phyloP scores from a whole-genome alignment of 441 rosid genomes.

The Rhodomyrtus psidioides region DNA sequence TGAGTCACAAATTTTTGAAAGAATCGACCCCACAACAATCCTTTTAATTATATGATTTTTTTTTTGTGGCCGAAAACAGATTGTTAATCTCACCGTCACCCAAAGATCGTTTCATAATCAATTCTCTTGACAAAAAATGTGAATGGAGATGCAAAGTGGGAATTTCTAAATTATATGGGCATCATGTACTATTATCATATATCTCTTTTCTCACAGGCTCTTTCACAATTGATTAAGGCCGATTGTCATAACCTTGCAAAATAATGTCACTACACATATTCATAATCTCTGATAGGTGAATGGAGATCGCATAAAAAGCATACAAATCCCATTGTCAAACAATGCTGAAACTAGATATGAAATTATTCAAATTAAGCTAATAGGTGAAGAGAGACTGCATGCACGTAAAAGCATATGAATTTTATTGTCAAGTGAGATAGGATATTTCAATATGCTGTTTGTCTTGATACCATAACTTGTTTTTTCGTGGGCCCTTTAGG shows the following conservation, averaged over 20 bases:
- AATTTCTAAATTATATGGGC: background rate
- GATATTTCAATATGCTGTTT: background rate
- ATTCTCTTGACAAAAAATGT: background rate
- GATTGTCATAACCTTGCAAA: background rate
- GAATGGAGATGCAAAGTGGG: background rate
- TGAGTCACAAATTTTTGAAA: too few species aligned
- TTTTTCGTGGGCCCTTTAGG: background rate
- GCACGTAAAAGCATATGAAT: fast-evolving
- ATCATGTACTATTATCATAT: background rate
- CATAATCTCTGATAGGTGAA: fast-evolving
- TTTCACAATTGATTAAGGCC: background rate
- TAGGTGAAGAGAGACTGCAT: fast-evolving
- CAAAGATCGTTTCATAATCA: too few species aligned
- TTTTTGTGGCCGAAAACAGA: too few species aligned
- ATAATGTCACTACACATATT: background rate
- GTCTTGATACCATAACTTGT: background rate
- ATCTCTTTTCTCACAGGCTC: background rate
- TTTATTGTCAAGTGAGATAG: background rate
- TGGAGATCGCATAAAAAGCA: fast-evolving
- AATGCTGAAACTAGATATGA: fast-evolving
- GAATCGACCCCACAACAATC: too few species aligned
- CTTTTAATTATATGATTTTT: too few species aligned
- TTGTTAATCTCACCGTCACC: too few species aligned
- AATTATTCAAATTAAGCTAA: background rate
- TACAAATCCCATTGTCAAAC: fast-evolving